Evolutionary conservation across 225 moss, liverwort and hornwort species (phyloP), one percentile per base, ranked within the genome.

Genomic region (Bryoerythrophyllum caledonicum): DNA sequence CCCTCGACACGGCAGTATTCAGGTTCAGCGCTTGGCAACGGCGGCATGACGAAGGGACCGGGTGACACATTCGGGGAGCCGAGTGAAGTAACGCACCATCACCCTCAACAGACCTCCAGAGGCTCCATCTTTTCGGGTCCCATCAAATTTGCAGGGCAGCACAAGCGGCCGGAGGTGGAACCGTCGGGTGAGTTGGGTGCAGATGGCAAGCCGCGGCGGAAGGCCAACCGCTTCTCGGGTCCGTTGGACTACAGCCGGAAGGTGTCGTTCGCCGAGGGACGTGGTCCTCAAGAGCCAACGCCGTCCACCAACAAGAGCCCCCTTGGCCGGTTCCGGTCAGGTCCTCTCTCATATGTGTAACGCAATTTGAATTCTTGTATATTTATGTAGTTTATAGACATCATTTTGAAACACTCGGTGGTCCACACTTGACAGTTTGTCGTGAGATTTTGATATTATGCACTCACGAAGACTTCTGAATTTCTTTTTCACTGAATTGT

Each of bases 91-190:
- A 52, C 51, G 10, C 37, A 75, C 27, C 76, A 87, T 77, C 74
- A 71, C 34, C 55, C 61, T 2, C 86, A 86, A 21, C 86, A 83
- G 53, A 85, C 83, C 51, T 74, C 89, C 25, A 74, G 97, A 63
- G 93, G 94, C 54, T 99, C 97, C 75, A 88, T 95, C 74, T 95
- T 99, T 73, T 93, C 99, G 17, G 99, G 99, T 44, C 95, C 99
- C n/a, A 90, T 99, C 56, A 93, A 91, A 63, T 93, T 93, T 51
- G 86, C 86, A 27, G 93, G 93, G 19, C 91, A 93, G 65, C 87
- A 93, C 69, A 91, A 89, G 81, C 86, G 87, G 32, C 80, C 90
- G 0, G 91, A 93, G 74, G 78, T 90, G 46, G 88, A 92, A 62
- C 86, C 88, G 5, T 78, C 82, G 58, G 78, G 80, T 40, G 83